Conservation (phyloP, 257 asterid species). For the Primulina eburnea region DNA sequence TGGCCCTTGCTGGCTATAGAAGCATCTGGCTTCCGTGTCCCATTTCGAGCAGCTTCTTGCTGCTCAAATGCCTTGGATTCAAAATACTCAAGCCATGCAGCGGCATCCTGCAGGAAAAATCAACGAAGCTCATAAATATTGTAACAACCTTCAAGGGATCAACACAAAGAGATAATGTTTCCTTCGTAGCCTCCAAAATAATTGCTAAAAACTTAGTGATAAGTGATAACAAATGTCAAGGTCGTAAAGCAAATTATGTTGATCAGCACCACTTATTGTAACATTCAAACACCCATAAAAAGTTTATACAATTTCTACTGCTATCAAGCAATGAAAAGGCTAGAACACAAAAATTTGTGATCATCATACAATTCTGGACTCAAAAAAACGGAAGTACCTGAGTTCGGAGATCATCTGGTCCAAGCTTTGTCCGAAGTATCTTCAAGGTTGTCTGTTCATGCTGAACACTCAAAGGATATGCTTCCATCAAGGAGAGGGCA, state of each 20-base stretch:
- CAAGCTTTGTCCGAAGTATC: conserved; percentile 83
- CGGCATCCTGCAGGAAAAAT: conserved; percentile 70
- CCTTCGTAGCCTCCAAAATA: conserved; percentile 6
- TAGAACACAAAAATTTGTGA: conserved; percentile 23
- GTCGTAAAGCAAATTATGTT: conserved; percentile 4
- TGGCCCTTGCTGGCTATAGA: conserved; percentile 97
- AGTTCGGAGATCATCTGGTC: conserved; percentile 91
- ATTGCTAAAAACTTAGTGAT: conserved; percentile 4
- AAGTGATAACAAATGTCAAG: conserved; percentile 3
- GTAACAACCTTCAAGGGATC: conserved; percentile 17
- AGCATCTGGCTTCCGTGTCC: conserved; percentile 86
- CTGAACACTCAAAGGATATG: conserved; percentile 91
- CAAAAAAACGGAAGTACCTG: conserved; percentile 49
- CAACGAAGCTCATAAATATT: conserved; percentile 8
- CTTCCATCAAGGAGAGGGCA: conserved; percentile 96
- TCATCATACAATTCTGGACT: conserved; percentile 14
- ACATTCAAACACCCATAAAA: conserved; percentile 1
- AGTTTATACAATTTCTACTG: background rate
- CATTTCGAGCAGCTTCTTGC: conserved; percentile 94
- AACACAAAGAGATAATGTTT: conserved; percentile 3
- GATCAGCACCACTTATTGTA: background rate
- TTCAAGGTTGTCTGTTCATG: conserved; percentile 91
- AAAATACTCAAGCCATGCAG: conserved; percentile 95
- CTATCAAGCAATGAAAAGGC: conserved; percentile 8
- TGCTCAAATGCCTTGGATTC: conserved; percentile 94